Evolutionary conservation across 139 green algal genomes (phyloP).

Genomic region (Coccomyxa sp.): DNA sequence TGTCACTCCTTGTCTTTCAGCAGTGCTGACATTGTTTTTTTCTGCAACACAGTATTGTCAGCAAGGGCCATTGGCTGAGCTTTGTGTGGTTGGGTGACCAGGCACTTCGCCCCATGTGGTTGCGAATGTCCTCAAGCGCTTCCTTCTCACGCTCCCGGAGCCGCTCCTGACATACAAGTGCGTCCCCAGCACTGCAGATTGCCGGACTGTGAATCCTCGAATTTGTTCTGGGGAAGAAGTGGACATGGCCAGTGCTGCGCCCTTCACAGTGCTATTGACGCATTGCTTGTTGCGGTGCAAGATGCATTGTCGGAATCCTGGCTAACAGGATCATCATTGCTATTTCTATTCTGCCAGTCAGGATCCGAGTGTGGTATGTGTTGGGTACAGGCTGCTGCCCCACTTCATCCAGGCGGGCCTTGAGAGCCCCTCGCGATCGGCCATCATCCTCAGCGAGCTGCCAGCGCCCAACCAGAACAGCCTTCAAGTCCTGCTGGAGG

Average conservation of each 20-base stretch:
- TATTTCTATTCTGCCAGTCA: too few relatives aligned
- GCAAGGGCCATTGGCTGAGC: not conserved
- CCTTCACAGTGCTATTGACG: not conserved
- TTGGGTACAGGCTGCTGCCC: constrained; percentile 12
- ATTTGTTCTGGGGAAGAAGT: too few relatives aligned
- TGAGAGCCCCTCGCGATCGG: constrained; percentile 5
- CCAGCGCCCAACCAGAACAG: constrained; percentile 19
- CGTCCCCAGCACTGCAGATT: constrained; percentile 1
- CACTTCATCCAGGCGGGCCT: constrained; percentile 11
- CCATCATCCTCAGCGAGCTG: constrained; percentile 11
- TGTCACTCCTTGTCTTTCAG: not conserved
- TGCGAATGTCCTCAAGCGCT: constrained; percentile 22
- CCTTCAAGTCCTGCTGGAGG: constrained; percentile 25
- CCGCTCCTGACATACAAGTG: constrained; percentile 31
- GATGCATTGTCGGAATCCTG: too few relatives aligned
- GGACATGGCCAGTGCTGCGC: not conserved
- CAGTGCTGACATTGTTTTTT: not conserved
- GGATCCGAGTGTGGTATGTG: too few relatives aligned
- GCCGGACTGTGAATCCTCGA: not conserved
- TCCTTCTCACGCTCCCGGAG: constrained; percentile 26
- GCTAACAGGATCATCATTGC: too few relatives aligned
- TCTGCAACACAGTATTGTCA: not conserved
- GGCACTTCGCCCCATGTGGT: constrained; percentile 19
- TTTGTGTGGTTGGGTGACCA: not conserved
- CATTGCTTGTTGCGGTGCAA: too few relatives aligned